phyloP scores from a whole-genome alignment of 306 rosid genomes.

The Carpinus fangiana region DNA sequence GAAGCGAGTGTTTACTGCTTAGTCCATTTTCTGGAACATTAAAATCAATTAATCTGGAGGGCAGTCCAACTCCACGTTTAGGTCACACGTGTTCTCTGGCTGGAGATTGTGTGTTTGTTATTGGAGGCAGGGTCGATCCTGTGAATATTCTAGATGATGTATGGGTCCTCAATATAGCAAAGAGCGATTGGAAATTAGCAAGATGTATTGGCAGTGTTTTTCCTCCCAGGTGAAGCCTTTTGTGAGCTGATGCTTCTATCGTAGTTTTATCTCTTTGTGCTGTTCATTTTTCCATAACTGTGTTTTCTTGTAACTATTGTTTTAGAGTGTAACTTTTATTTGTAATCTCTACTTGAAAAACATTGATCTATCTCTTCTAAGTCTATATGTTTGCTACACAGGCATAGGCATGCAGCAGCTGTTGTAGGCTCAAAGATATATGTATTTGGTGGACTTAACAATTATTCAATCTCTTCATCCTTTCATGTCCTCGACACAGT shows the following conservation, averaged over 20 bases:
- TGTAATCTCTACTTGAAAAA: slow-evolving; percentile 8
- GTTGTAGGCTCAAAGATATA: slow-evolving; percentile 67
- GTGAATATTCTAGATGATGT: slow-evolving; percentile 71
- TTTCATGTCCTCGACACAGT: slow-evolving; percentile 63
- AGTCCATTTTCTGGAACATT: slow-evolving; percentile 55
- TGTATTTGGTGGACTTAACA: slow-evolving; percentile 88
- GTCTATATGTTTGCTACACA: slow-evolving; percentile 35
- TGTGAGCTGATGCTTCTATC: background rate
- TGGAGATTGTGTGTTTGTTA: slow-evolving; percentile 65
- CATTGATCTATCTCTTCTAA: background rate
- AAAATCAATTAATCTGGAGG: slow-evolving; percentile 36
- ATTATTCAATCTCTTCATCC: slow-evolving; percentile 65
- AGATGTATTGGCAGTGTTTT: slow-evolving; percentile 58
- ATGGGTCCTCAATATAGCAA: slow-evolving; percentile 57
- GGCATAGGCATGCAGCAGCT: slow-evolving; percentile 96
- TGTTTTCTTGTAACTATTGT: background rate
- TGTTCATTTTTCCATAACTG: slow-evolving; percentile 8
- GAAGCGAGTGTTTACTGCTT: slow-evolving; percentile 60
- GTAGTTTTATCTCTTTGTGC: background rate
- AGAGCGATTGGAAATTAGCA: slow-evolving; percentile 56
- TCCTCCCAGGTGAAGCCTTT: slow-evolving; percentile 64
- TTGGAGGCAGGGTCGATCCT: slow-evolving; percentile 90
- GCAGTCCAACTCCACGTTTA: slow-evolving; percentile 61
- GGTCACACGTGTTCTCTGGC: slow-evolving; percentile 76
- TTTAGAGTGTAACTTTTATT: background rate